Evolutionary conservation across 2,329 filamentous ascomycete genomes (phyloP), one percentile per base, ranked within the genome.

Genomic region (Cordyceps fumosorosea): DNA sequence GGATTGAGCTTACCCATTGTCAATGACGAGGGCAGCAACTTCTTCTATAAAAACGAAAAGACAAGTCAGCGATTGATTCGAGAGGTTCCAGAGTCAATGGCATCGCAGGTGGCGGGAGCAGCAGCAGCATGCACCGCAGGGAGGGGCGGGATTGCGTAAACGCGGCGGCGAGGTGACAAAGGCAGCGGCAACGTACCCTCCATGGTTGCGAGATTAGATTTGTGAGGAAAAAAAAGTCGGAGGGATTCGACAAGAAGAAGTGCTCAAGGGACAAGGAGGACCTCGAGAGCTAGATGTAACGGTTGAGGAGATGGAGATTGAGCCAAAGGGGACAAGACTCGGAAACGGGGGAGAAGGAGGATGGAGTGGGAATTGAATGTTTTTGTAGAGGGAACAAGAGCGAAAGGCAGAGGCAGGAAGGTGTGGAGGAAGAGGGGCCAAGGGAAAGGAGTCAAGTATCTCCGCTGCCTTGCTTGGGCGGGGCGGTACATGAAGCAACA

Each of bases 1-100:
- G 44, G 52, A 71, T 69, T 71, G 74, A 81, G 84, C 93, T 91
- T 93, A 99, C 95, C 95, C 95, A 98, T 99, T 99, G 93, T 99
- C 95, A 84, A 99, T 98, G 83, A 99, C 95, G 91, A 99, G 93
- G 82, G 95, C 95, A 81, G 95, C 95, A 83, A 99, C 95, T 91
- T 99, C 95, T 88, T 99, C 95, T 98, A 78, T 81, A 57, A 22
- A 82, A 68, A 66, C 66, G 67, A 71, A 66, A 76, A 70, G 69
- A 65, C 68, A 40, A 26, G 75, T 83, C 69, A 84, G 83, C 73
- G 66, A 72, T 63, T 65, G 61, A 59, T 44, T 44, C 54, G 50
- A 51, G 65, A 61, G 52, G 63, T 24, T 63, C 62, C 53, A 52
- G 24, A 20, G 55, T 50, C 47, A 60, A 63, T 59, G 64, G 62